A percentile compares a stretch with the other conserved stretches of the same genome.
phyloP scores from a whole-genome alignment of 2,329 filamentous ascomycete genomes.

The Fusarium musae region DNA sequence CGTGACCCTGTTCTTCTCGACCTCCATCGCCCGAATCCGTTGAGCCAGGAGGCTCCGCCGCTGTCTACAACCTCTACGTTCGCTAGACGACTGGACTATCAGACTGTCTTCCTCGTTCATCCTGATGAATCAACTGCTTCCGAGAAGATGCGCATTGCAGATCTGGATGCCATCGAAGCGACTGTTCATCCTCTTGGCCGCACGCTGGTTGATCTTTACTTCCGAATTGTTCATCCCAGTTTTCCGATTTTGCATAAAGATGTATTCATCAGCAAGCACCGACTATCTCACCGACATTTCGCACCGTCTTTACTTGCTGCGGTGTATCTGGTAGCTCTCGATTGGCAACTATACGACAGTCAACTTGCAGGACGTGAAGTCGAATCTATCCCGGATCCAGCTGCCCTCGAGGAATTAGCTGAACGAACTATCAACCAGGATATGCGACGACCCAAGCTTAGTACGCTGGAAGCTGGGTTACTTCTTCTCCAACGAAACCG shows the following conservation, averaged over 20 bases:
- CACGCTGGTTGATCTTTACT: conserved; percentile 74
- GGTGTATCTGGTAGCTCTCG: conserved; percentile 70
- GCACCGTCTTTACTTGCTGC: conserved; percentile 68
- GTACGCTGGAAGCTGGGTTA: conserved; percentile 65
- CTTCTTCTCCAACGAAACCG: conserved; percentile 62
- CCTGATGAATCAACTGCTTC: conserved; percentile 50
- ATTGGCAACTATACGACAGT: conserved; percentile 70
- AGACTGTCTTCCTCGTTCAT: conserved; percentile 52
- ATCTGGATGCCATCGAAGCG: conserved; percentile 65
- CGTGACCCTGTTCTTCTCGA: conserved; percentile 68
- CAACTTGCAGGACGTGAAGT: conserved; percentile 53
- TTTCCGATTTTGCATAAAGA: conserved; percentile 70
- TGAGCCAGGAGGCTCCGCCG: conserved; percentile 20
- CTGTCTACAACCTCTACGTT: conserved; percentile 30
- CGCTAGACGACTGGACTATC: conserved; percentile 49
- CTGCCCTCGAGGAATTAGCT: conserved; percentile 52
- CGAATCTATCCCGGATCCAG: conserved; percentile 46
- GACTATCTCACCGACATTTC: conserved; percentile 66
- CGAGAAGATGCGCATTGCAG: conserved; percentile 54
- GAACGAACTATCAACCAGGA: conserved; percentile 58
- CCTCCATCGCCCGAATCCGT: conserved; percentile 63
- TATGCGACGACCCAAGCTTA: conserved; percentile 64
- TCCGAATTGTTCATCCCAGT: conserved; percentile 68
- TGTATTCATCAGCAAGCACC: conserved; percentile 71
- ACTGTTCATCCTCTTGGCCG: conserved; percentile 72